Conservation (phyloP, 495 filamentous ascomycete genomes). For the Podospora pseudopauciseta region DNA sequence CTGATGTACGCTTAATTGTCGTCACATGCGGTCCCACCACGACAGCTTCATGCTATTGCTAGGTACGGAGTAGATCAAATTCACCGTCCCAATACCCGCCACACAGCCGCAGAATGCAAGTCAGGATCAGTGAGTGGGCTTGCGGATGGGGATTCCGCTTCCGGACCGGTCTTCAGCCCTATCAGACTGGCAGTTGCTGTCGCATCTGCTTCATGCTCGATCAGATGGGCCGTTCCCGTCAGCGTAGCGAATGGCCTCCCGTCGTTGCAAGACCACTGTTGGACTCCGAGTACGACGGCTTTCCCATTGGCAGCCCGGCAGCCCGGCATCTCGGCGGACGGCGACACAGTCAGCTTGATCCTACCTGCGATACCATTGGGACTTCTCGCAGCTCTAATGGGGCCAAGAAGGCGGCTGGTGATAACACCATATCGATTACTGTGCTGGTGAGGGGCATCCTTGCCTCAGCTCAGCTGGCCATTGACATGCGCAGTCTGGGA, state of each 20-base stretch:
- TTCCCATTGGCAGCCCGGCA: constrained; percentile 2
- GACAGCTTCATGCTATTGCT: neutral
- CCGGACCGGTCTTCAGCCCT: neutral
- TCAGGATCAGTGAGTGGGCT: neutral
- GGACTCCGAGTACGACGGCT: neutral
- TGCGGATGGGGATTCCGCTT: neutral
- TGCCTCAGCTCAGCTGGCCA: neutral
- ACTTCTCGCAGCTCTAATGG: too few species aligned
- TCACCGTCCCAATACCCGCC: neutral
- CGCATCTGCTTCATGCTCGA: neutral
- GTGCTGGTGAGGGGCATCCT: neutral
- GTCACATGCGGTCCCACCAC: neutral
- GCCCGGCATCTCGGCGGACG: neutral
- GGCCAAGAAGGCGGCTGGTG: constrained; percentile 4
- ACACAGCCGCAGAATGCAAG: neutral
- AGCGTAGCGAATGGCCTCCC: neutral
- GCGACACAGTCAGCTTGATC: constrained; percentile 10
- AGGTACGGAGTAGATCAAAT: neutral
- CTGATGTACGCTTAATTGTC: neutral
- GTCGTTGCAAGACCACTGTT: neutral
- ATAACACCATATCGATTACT: constrained; percentile 1
- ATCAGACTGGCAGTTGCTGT: neutral
- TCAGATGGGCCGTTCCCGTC: neutral
- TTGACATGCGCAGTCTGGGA: neutral
- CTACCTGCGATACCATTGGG: neutral